These are phyloP conservation scores for Gracilaria gracilis DNA, from an alignment of 23 red algal genomes.

Conservation along the genomic window DNA sequence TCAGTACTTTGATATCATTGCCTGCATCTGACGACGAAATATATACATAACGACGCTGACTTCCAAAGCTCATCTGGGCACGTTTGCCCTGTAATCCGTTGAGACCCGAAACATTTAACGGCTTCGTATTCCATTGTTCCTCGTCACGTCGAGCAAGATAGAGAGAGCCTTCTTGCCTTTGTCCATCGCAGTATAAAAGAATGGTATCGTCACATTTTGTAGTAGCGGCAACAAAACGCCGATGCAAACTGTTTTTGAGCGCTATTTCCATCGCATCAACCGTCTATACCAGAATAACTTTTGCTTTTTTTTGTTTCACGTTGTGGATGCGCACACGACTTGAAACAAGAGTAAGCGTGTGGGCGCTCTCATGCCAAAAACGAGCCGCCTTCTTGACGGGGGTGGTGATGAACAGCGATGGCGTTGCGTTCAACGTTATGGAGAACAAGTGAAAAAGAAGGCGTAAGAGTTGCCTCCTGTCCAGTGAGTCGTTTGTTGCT, in stretches of 20 bases:
- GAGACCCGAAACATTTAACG: not conserved
- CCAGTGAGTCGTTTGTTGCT: no score
- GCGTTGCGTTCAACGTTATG: no score
- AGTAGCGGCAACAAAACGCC: not conserved
- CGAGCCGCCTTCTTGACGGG: no score
- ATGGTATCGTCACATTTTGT: not conserved
- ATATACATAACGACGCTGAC: not conserved
- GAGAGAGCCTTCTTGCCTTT: not conserved
- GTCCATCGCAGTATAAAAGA: not conserved
- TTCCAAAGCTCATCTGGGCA: conserved; percentile 1
- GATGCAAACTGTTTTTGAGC: not conserved
- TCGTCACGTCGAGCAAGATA: not conserved
- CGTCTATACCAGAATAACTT: not conserved
- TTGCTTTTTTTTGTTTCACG: not conserved
- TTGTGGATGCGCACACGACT: not conserved
- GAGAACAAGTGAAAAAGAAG: no score
- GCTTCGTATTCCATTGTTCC: not conserved
- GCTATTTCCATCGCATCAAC: not conserved
- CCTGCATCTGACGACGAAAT: not conserved
- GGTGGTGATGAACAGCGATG: no score
- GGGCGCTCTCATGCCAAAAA: not conserved
- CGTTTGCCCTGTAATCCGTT: not conserved
- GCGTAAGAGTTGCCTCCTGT: no score
- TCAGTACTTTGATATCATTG: not conserved
- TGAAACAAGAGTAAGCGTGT: not conserved